Evolutionary conservation across 2,329 filamentous ascomycete genomes (phyloP).

Genomic region (Colletotrichum falcatum): DNA sequence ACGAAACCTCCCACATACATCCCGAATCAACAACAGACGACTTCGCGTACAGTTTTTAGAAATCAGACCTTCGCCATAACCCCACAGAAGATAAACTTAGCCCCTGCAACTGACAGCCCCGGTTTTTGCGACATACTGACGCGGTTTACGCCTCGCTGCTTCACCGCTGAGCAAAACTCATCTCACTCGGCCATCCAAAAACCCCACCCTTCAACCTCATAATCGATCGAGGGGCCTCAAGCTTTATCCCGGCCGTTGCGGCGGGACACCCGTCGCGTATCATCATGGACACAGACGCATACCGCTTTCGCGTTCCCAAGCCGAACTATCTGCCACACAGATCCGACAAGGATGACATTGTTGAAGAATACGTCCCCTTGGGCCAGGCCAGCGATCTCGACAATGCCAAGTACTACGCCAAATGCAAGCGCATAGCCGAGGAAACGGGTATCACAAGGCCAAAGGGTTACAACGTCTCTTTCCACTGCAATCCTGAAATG

Average conservation of each 20-base stretch:
- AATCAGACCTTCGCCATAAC: background rate
- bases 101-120: too few relatives aligned
- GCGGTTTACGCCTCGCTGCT: background rate
- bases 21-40: constrained; percentile 20
- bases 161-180: constrained; percentile 9
- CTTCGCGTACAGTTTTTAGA: background rate
- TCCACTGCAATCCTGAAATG: constrained; percentile 94
- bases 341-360: constrained; percentile 62
- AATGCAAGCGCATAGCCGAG: constrained; percentile 67
- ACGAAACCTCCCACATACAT: constrained; percentile 28
- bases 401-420: constrained; percentile 67
- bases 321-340: constrained; percentile 72
- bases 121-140: background rate
- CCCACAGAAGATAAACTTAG: background rate
- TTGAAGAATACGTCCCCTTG: constrained; percentile 65
- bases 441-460: constrained; percentile 81
- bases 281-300: constrained; percentile 46
- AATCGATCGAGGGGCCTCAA: constrained; percentile 6
- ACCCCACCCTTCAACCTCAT: constrained; percentile 11
- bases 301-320: constrained; percentile 66
- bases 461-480: constrained; percentile 91
- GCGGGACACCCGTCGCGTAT: constrained; percentile 28
- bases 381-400: constrained; percentile 64
- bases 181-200: constrained; percentile 2
- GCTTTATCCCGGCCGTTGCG: constrained; percentile 22